Evolutionary conservation across 2,329 filamentous ascomycete species (phyloP).

Genomic region (Cordyceps fumosorosea): DNA sequence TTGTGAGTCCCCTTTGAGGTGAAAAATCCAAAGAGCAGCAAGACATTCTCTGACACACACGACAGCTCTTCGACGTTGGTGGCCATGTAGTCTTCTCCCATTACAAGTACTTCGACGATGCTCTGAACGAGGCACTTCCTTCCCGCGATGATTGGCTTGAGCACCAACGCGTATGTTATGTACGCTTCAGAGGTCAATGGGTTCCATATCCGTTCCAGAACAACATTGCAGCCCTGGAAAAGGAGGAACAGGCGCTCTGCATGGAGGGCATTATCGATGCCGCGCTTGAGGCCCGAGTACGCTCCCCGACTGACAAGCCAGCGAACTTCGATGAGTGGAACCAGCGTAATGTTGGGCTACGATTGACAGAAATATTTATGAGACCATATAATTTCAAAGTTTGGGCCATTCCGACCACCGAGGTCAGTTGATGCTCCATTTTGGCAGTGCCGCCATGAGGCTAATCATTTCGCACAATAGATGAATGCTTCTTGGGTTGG

Average conservation of each 20-base stretch:
- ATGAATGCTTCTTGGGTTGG: conserved; percentile 96
- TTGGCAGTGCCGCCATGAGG: too few species aligned
- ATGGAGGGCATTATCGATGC: conserved; percentile 89
- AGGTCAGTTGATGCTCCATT: too few species aligned
- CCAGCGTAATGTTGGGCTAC: conserved; percentile 74
- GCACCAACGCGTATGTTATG: conserved; percentile 91
- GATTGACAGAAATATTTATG: conserved; percentile 90
- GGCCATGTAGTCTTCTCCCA: conserved; percentile 94
- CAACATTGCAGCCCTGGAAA: conserved; percentile 89
- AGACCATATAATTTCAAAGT: conserved; percentile 96
- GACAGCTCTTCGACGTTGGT: conserved; percentile 93
- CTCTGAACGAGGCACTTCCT: conserved; percentile 42
- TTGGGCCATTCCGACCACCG: conserved; percentile 88
- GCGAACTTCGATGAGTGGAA: conserved; percentile 95
- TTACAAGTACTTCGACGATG: conserved; percentile 98
- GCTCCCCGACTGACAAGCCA: conserved; percentile 75
- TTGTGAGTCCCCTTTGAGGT: conserved; percentile 69
- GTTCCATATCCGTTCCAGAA: conserved; percentile 96
- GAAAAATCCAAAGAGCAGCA: too few species aligned
- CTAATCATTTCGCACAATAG: too few species aligned
- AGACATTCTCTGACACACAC: too few species aligned
- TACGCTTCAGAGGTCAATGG: conserved; percentile 84
- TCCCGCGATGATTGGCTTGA: conserved; percentile 68
- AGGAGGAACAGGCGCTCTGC: conserved; percentile 83
- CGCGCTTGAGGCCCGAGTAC: conserved; percentile 67